phyloP scores from a whole-genome alignment of 2,329 filamentous ascomycete species.

The Neonectria hederae region DNA sequence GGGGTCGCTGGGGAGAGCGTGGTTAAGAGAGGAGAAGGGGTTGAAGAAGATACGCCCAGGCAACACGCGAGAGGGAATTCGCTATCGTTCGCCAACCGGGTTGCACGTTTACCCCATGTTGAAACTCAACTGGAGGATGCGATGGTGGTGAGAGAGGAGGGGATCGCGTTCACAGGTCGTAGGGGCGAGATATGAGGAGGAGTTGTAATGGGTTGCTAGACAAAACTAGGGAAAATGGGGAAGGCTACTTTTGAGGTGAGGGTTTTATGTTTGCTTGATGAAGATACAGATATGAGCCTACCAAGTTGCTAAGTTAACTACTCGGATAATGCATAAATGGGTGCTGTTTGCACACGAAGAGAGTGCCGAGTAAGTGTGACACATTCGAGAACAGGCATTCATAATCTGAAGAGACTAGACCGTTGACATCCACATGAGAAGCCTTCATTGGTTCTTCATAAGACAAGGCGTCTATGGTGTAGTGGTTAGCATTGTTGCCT shows the following conservation, averaged over 20 bases:
- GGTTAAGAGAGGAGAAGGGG: neutral
- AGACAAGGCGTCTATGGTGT: neutral
- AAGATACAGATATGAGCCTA: neutral
- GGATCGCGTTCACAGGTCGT: neutral
- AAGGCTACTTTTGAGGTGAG: neutral
- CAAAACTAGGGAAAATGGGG: neutral
- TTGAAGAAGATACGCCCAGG: neutral
- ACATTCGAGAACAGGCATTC: neutral
- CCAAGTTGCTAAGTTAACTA: neutral
- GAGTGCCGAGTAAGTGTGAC: no score
- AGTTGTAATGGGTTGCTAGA: no score
- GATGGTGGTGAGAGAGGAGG: neutral
- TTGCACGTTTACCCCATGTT: conserved; percentile 19
- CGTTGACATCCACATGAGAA: neutral
- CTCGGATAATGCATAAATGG: neutral
- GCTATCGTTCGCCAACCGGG: conserved; percentile 33
- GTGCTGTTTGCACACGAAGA: neutral
- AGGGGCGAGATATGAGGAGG: neutral
- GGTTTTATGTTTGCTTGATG: neutral
- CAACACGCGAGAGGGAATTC: conserved; percentile 4
- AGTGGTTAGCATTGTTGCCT: neutral
- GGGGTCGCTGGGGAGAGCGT: conserved; percentile 3
- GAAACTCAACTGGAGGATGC: neutral
- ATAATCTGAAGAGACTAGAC: neutral
- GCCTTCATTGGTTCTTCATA: neutral